Conservation (phyloP, 768 basidiomycete genomes). For the Termitomyces bulborhizus region DNA sequence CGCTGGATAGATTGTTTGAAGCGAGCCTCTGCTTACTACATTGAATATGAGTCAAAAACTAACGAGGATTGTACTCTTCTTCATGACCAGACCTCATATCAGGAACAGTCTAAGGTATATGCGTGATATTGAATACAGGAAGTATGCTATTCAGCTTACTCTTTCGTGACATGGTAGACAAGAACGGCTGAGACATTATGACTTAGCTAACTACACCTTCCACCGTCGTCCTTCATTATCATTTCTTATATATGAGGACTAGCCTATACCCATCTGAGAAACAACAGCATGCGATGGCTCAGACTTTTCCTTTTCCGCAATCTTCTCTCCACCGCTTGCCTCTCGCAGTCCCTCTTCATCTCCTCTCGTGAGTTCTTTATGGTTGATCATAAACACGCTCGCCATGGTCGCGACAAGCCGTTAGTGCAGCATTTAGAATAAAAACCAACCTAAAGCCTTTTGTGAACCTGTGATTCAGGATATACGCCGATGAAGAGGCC, state of each 20-base stretch:
- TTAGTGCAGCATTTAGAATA: conserved; percentile 51
- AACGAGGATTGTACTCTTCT: neutral
- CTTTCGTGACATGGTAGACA: too few species aligned
- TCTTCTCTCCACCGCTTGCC: neutral
- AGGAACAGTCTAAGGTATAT: too few species aligned
- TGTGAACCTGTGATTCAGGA: conserved; percentile 46
- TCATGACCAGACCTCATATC: too few species aligned
- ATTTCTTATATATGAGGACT: too few species aligned
- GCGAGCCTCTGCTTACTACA: neutral
- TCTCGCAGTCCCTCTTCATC: conserved; percentile 49
- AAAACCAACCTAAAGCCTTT: conserved; percentile 55
- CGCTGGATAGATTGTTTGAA: neutral
- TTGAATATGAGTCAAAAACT: neutral
- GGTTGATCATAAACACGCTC: conserved; percentile 54
- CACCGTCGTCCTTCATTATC: too few species aligned
- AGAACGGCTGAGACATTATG: too few species aligned
- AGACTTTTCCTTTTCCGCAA: neutral
- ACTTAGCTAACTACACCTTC: too few species aligned
- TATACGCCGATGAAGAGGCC: conserved; percentile 25
- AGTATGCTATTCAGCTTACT: too few species aligned
- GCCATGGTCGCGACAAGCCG: conserved; percentile 47
- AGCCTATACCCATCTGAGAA: neutral
- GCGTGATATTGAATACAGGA: too few species aligned
- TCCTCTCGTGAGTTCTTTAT: conserved; percentile 49
- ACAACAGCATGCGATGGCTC: neutral